Conservation (phyloP, 805 yeast species). For the Candida ipomoeae region DNA sequence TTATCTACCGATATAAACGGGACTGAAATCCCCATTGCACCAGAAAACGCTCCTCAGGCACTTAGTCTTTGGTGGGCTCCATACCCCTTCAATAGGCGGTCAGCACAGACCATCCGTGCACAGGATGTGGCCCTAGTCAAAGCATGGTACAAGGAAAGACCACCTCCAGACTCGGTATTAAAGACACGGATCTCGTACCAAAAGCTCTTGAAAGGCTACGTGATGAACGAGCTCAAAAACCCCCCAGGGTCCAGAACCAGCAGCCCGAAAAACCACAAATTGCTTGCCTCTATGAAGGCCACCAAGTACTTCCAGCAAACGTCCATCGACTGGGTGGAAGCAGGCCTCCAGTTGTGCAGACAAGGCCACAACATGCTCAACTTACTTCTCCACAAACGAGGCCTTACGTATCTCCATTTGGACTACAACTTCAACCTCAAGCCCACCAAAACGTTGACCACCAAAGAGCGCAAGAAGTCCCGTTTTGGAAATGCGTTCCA, state of each 20-base stretch:
- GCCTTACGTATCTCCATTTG: slow-evolving; percentile 85
- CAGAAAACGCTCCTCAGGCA: slow-evolving; percentile 48
- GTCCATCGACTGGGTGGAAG: slow-evolving; percentile 96
- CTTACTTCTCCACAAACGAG: slow-evolving; percentile 82
- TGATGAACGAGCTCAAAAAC: slow-evolving; percentile 65
- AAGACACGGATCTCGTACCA: slow-evolving; percentile 88
- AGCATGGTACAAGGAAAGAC: slow-evolving; percentile 72
- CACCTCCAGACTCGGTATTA: slow-evolving; percentile 57
- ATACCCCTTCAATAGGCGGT: slow-evolving; percentile 73
- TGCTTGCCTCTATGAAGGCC: slow-evolving; percentile 61
- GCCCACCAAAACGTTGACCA: slow-evolving; percentile 93
- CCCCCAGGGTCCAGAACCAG: slow-evolving; percentile 31
- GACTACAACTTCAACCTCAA: slow-evolving; percentile 94
- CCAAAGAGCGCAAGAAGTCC: slow-evolving; percentile 93
- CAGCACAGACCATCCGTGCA: slow-evolving; percentile 72
- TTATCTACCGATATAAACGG: slow-evolving; percentile 23
- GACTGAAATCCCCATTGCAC: slow-evolving; percentile 21
- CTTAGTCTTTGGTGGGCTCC: slow-evolving; percentile 76
- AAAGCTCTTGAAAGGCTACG: slow-evolving; percentile 72
- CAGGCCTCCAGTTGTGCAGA: slow-evolving; percentile 86
- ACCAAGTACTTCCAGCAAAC: slow-evolving; percentile 93
- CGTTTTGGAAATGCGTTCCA: slow-evolving; percentile 97
- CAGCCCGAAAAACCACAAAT: slow-evolving; percentile 48
- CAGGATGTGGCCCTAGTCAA: slow-evolving; percentile 86
- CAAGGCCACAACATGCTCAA: slow-evolving; percentile 96